Conservation (phyloP, 768 basidiomycete genomes). For the Boletus rubescentipes region DNA sequence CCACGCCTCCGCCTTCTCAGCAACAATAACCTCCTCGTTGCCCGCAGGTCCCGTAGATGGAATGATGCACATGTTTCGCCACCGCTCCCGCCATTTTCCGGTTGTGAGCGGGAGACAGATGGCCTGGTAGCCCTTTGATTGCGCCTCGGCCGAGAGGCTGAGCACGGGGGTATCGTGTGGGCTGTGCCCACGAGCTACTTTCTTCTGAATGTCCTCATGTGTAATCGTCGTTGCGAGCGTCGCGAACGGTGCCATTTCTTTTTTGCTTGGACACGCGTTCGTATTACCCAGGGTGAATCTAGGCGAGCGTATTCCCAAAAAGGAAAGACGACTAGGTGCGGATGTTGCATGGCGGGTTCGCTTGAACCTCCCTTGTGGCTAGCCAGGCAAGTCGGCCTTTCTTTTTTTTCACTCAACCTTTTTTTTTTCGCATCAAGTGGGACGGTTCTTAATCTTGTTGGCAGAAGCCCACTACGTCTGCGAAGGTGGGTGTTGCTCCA, state of each 20-base stretch:
- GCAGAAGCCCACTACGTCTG: constrained; percentile 3
- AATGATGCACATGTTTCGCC: constrained; percentile 86
- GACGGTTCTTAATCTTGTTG: constrained; percentile 3
- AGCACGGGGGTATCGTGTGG: constrained; percentile 50
- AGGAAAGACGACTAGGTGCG: constrained; percentile 19
- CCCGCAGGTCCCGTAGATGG: constrained; percentile 40
- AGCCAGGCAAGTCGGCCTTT: neutral
- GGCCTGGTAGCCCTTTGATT: constrained; percentile 67
- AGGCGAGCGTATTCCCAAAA: constrained; percentile 12
- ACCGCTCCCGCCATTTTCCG: constrained; percentile 79
- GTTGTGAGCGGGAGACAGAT: constrained; percentile 90
- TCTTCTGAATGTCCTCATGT: constrained; percentile 41
- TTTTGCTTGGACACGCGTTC: constrained; percentile 14
- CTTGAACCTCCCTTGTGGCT: too few species aligned
- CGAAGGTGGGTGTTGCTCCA: constrained; percentile 16
- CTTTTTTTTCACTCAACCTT: neutral
- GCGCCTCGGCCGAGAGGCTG: constrained; percentile 49
- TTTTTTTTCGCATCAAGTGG: neutral
- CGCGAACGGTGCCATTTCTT: constrained; percentile 28
- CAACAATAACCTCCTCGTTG: constrained; percentile 40
- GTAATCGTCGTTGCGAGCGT: constrained; percentile 29
- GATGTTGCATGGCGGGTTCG: constrained; percentile 16
- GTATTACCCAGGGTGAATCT: constrained; percentile 5
- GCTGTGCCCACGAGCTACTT: constrained; percentile 10
- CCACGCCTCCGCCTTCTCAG: constrained; percentile 81